Evolutionary conservation across 257 asterid genomes (phyloP), one percentile per base, ranked within the genome.

Genomic region (Ehretia macrophylla): DNA sequence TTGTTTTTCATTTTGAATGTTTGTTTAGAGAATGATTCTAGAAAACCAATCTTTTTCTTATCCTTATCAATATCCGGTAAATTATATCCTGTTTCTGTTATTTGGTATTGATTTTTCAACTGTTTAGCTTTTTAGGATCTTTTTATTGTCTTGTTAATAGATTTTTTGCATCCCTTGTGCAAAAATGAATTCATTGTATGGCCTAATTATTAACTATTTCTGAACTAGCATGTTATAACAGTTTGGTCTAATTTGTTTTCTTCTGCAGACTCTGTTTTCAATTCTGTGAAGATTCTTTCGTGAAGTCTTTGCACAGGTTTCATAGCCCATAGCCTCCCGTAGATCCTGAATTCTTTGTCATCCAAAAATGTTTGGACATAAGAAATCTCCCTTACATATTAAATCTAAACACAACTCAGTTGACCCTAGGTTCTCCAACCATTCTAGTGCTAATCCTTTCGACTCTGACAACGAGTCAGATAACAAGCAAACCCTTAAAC

Each of bases 401-500:
- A 64, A 72, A 39, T 63, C 85, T 63, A 87, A 71, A 60, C 82
- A 81, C 68, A 64, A 64, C 32, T 72, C 88, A 8, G 63, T 50
- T 21, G 76, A 73, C 55, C 61, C 75, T 44, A 53, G 59, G 39
- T 59, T 44, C 6, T 27, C 35, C 35, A 27, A 27, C 3, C 35
- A 27, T 58, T 46, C 63, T 12, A 54, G 49, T 68, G 56, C 81
- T 42, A 91, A 91, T 69, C 95, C 98, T 51, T 91, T 91, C 59
- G 91, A 83, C 71, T 83, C 89, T 11, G 92, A 89, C 35, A 74
- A 72, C 55, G 86, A 81, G 75, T 70, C 73, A 56, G 89, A 93
- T 53, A 73, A 71, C 50, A 84, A 72, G 73, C 76, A 68, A 68
- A 62, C 80, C 51, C 64, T 71, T 42, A 76, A 79, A 61, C 69